phyloP scores from a whole-genome alignment of 768 basidiomycete genomes.

The Lentinula lateritia region DNA sequence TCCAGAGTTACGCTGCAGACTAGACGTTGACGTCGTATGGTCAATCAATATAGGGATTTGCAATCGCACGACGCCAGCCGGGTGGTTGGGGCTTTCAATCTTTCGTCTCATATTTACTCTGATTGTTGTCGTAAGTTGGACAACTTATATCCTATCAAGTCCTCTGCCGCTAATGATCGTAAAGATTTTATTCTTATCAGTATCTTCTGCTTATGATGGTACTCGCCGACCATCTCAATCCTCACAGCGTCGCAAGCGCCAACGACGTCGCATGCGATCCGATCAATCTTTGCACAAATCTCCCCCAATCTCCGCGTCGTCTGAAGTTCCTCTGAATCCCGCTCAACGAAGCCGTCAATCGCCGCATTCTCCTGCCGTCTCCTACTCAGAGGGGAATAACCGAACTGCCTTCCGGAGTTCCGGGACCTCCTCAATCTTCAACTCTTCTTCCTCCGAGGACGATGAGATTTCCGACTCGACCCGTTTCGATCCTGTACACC shows the following conservation, averaged over 20 bases:
- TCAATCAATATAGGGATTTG: conserved; percentile 30
- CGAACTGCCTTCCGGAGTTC: conserved; percentile 9
- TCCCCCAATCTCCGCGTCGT: conserved; percentile 12
- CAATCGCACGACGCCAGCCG: conserved; percentile 29
- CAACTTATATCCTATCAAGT: not conserved
- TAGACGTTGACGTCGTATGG: conserved; percentile 70
- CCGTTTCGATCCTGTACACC: not conserved
- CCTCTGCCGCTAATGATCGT: not conserved
- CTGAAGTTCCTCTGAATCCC: conserved; percentile 14
- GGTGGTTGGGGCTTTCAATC: conserved; percentile 50
- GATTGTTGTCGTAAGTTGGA: conserved; percentile 44
- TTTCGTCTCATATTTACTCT: conserved; percentile 51
- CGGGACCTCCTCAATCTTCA: conserved; percentile 6
- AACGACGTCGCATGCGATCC: not conserved
- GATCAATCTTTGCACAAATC: not conserved
- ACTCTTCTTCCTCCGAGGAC: not conserved
- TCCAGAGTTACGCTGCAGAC: conserved; percentile 41
- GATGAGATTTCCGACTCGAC: not conserved
- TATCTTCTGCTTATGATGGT: conserved; percentile 19
- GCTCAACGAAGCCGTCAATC: conserved; percentile 9
- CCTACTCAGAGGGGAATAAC: not conserved
- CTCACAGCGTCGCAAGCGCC: conserved; percentile 7
- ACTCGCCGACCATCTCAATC: conserved; percentile 16
- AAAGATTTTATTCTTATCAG: conserved; percentile 15
- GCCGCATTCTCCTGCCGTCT: not conserved